Percentiles rank a stretch among this genome's conserved stretches.
Conservation (phyloP, 257 asterid genomes). For the Solanum peruvianum region DNA sequence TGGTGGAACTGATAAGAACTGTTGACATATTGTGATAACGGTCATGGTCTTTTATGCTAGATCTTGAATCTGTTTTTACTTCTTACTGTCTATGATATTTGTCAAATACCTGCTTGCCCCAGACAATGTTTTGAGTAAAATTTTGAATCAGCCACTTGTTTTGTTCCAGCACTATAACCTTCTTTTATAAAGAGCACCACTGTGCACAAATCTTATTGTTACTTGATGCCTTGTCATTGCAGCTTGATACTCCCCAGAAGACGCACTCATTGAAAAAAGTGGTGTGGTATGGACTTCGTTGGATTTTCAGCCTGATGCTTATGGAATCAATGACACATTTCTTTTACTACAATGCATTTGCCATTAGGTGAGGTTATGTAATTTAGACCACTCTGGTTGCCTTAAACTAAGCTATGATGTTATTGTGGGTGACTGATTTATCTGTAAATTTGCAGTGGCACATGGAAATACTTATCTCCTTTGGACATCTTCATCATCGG, state of each 20-base stretch:
- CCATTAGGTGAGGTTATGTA: constrained; percentile 56
- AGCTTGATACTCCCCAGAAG: constrained; percentile 76
- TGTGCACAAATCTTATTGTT: not conserved
- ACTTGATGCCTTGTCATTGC: constrained; percentile 14
- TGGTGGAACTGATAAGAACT: not conserved
- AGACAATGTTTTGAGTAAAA: not conserved
- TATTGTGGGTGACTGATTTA: constrained; percentile 3
- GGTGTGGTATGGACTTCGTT: constrained; percentile 73
- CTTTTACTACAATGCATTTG: constrained; percentile 84
- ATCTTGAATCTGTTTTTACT: not conserved
- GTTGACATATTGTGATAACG: not conserved
- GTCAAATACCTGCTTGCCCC: not conserved
- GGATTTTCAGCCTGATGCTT: constrained; percentile 56
- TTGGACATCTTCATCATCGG: constrained; percentile 84
- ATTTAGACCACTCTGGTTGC: not conserved
- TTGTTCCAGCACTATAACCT: not conserved
- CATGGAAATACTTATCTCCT: constrained; percentile 84
- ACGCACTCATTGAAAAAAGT: constrained; percentile 47
- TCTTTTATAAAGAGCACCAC: not conserved
- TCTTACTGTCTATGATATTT: not conserved
- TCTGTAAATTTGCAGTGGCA: constrained; percentile 41
- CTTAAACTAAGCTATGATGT: not conserved
- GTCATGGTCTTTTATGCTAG: not conserved
- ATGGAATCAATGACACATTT: constrained; percentile 89
- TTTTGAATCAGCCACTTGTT: not conserved